These are phyloP conservation scores for Penicillium robsamsonii DNA, from an alignment of 495 filamentous ascomycete genomes.

Conservation along the genomic window DNA sequence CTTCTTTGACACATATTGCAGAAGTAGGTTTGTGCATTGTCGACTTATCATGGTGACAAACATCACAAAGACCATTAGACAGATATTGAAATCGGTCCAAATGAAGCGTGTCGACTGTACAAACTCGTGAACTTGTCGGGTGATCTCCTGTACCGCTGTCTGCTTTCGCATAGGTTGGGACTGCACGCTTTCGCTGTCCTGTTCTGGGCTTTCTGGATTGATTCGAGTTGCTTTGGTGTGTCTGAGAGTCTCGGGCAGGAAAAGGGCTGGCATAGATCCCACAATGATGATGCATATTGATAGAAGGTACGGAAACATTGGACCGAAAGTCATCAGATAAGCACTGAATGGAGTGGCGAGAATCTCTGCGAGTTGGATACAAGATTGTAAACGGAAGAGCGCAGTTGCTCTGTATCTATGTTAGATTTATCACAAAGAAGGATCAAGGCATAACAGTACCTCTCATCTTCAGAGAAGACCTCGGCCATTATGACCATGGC, in stretches of 20 bases:
- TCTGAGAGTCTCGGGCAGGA: constrained; percentile 48
- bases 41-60: constrained; percentile 33
- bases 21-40: constrained; percentile 29
- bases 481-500: constrained; percentile 34
- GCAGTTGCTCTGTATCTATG: constrained; percentile 24
- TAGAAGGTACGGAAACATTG: constrained; percentile 30
- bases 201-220: neutral
- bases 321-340: constrained; percentile 27
- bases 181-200: constrained; percentile 1
- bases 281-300: constrained; percentile 27
- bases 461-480: constrained; percentile 34
- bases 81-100: constrained; percentile 29
- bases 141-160: constrained; percentile 15
- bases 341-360: constrained; percentile 35
- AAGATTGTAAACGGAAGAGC: constrained; percentile 27
- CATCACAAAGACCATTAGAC: constrained; percentile 30
- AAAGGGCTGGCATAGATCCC: constrained; percentile 27
- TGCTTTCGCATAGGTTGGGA: constrained; percentile 9
- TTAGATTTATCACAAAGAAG: constrained; percentile 3
- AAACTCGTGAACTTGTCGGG: constrained; percentile 23
- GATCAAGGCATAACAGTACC: constrained; percentile 15
- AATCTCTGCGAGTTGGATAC: constrained; percentile 26
- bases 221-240: constrained; percentile 21
- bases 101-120: constrained; percentile 31
- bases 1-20: constrained; percentile 44